A percentile compares a stretch with the other conserved stretches of the same genome.
phyloP scores from a whole-genome alignment of 192 early-diverging fungal genomes.

The Coemansia sp. region DNA sequence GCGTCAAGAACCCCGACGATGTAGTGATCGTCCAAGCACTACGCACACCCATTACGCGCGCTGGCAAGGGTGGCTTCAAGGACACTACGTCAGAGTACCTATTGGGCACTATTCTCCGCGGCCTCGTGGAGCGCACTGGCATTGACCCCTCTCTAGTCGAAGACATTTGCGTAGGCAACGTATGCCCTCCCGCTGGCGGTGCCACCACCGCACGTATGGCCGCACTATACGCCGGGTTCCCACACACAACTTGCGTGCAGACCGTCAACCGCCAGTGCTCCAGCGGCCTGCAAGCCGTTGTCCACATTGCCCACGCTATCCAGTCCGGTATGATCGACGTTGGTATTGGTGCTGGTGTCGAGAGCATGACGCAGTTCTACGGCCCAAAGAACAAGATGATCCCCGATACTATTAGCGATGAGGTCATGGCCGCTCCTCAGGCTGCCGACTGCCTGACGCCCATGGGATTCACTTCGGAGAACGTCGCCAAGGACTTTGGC shows the following conservation, averaged over 20 bases:
- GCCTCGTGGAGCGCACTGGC: conserved; percentile 71
- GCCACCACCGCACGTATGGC: conserved; percentile 91
- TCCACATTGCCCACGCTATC: conserved; percentile 85
- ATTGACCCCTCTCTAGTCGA: conserved; percentile 86
- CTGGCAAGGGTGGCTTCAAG: conserved; percentile 90
- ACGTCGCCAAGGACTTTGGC: conserved; percentile 88
- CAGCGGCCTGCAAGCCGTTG: conserved; percentile 87
- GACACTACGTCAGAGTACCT: conserved; percentile 84
- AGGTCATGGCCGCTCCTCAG: conserved; percentile 70
- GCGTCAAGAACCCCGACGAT: conserved; percentile 84
- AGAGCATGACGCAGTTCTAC: conserved; percentile 92
- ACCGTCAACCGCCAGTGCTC: conserved; percentile 96
- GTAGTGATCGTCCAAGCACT: conserved; percentile 91
- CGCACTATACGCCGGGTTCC: conserved; percentile 88
- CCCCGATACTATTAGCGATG: conserved; percentile 69
- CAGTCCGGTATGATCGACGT: conserved; percentile 86
- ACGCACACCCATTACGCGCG: conserved; percentile 87
- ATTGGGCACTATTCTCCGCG: conserved; percentile 78
- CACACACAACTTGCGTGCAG: conserved; percentile 75
- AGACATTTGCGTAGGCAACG: conserved; percentile 95
- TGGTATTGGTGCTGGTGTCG: conserved; percentile 94
- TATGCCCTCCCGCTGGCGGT: conserved; percentile 85
- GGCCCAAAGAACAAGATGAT: conserved; percentile 71
- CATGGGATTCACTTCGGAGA: conserved; percentile 96
- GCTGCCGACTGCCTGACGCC: conserved; percentile 86